Base-by-base conservation (phyloP, 805 yeast species). In the Ogataea pilisensis region DNA sequence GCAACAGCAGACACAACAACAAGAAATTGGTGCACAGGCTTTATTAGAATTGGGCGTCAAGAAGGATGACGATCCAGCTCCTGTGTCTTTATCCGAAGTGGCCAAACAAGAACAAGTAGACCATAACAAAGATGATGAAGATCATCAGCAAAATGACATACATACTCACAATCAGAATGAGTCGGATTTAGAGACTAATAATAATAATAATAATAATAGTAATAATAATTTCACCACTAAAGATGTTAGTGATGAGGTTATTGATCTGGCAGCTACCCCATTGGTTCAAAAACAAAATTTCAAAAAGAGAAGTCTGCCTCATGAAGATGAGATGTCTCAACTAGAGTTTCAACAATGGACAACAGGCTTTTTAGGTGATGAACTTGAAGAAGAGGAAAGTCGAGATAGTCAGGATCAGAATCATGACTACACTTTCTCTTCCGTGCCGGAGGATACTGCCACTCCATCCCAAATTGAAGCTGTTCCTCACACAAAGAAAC, bases 171-270 rank as follows among this genome's bases (percentile, higher is more conserved):
- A 18, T n/a, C 8, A 35, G 17, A 8, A 27, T 37, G 16, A 35
- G 32, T 13, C 39, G 37, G 7, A 32, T 19, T 8, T 12, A 24
- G 4, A n/a, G n/a, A n/a, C n/a, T n/a, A n/a, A n/a, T n/a, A n/a
- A n/a, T n/a, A n/a, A n/a, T n/a, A n/a, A n/a, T n/a, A n/a, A n/a
- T n/a, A n/a, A n/a, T n/a, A n/a, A n/a, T n/a, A n/a, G n/a, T n/a
- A n/a, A n/a, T n/a, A n/a, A n/a, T n/a, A n/a, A n/a, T n/a, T n/a
- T n/a, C 32, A 21, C 41, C 8, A 68, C 63, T 29, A 65, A 72
- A 42, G 78, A 76, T 12, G 93, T 83, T 3, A 93, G 83, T 53
- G 93, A 85, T 14, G 93, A 89, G 0, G 89, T 85, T 14, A 70
- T 84, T 76, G 72, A 76, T 41, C 76, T 76, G 50, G 91, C 83